Conservation (phyloP, 2,329 filamentous ascomycete genomes). For the Elsinoe batatas region DNA sequence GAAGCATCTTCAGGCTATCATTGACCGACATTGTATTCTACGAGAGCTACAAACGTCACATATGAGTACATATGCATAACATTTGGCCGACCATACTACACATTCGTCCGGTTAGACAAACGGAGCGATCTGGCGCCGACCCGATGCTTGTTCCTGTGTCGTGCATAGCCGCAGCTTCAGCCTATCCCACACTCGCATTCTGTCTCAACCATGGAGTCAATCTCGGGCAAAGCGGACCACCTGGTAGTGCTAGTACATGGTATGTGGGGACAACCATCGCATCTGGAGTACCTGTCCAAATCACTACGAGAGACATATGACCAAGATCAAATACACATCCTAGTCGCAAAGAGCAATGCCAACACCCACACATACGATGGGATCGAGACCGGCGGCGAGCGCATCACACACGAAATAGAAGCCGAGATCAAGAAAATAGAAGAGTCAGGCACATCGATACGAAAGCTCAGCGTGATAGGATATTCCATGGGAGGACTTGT, state of each 20-base stretch:
- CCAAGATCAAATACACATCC: constrained; percentile 56
- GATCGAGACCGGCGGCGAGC: constrained; percentile 59
- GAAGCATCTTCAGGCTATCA: too few relatives aligned
- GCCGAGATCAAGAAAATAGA: constrained; percentile 45
- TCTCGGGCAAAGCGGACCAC: constrained; percentile 47
- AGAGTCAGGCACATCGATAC: constrained; percentile 58
- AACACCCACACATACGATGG: constrained; percentile 61
- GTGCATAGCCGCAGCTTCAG: not conserved
- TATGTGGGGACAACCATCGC: constrained; percentile 70
- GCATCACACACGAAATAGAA: constrained; percentile 55
- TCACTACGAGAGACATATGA: constrained; percentile 52
- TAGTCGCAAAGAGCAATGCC: constrained; percentile 62
- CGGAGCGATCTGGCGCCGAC: constrained; percentile 9
- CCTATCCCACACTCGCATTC: not conserved
- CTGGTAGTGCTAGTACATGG: constrained; percentile 69
- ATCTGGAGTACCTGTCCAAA: constrained; percentile 60
- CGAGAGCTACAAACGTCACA: not conserved
- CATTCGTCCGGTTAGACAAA: not conserved
- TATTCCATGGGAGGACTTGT: constrained; percentile 87
- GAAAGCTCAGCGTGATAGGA: constrained; percentile 74
- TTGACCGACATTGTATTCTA: too few relatives aligned
- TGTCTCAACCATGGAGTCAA: constrained; percentile 1
- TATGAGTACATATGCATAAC: too few relatives aligned
- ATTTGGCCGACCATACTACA: not conserved
- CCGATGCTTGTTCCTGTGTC: constrained; percentile 2